Evolutionary conservation across 257 asterid genomes (phyloP), one percentile per base, ranked within the genome.

Genomic region (Primulina huaijiensis): DNA sequence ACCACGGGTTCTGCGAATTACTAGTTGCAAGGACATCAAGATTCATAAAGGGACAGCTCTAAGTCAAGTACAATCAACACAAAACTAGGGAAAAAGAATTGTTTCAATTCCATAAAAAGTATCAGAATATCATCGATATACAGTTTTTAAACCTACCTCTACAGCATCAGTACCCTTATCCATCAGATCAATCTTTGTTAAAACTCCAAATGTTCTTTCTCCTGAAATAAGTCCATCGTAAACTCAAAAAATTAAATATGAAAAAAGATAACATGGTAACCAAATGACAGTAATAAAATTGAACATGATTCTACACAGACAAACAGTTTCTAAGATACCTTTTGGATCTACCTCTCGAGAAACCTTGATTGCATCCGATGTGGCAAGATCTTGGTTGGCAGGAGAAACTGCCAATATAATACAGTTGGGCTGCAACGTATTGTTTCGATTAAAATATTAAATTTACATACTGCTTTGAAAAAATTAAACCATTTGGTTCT

Each of bases 361-460:
- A 71, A 90, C 84, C 86, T 90, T 90, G 64, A 90, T 88, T 46
- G 97, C 97, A 81, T 90, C 97, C 8, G 97, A 90, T 53, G 97
- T 90, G 31, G 97, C 97, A 68, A 90, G 92, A 81, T 90, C 97
- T 88, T 90, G 97, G 75, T 90, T 90, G 79, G 97, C 97, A 78
- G 97, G 95, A 69, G 97, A 90, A 81, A 90, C 82, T n/a, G 94
- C 97, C 78, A 90, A 78, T 73, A 90, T 90, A 34, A 90, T 90
- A 78, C 88, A 86, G 84, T 90, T 90, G 53, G 97, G 97, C 97
- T 90, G 93, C 78, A 81, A 74, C 52, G 19, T 55, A 69, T 43
- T 64, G 66, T 66, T 55, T 67, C 55, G 56, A 62, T 19, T 46
- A 72, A 31, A 50, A 21, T 40, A 79, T 75, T 16, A 58, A 43